Conservation (phyloP, 2,329 filamentous ascomycete genomes). For the Fusarium armeniacum region DNA sequence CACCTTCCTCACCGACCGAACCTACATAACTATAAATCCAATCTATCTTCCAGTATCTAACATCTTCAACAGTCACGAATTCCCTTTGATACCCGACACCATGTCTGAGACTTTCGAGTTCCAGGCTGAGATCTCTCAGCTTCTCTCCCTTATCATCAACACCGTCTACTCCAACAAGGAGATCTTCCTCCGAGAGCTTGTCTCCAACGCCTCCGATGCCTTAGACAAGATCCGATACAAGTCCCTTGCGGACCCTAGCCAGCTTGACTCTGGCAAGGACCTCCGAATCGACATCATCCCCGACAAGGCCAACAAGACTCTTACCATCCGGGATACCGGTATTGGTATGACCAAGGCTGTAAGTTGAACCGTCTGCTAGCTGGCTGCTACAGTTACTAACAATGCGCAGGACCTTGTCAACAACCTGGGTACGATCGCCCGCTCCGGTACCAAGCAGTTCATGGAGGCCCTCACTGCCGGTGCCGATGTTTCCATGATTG, state of each 20-base stretch:
- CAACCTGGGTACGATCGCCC: slow-evolving; percentile 99
- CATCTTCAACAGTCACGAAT: slow-evolving; percentile 47
- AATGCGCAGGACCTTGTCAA: slow-evolving; percentile 88
- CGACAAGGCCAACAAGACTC: slow-evolving; percentile 96
- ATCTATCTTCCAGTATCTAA: slow-evolving; percentile 33
- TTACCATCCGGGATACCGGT: slow-evolving; percentile 97
- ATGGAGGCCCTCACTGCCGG: slow-evolving; percentile 99
- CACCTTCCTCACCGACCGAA: slow-evolving; percentile 20
- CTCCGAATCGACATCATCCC: slow-evolving; percentile 99
- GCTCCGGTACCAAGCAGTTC: slow-evolving; percentile 99
- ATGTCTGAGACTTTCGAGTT: slow-evolving; percentile 99
- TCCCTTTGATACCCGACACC: slow-evolving; percentile 65
- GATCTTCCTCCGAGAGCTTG: slow-evolving; percentile 98
- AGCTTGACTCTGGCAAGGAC: slow-evolving; percentile 98
- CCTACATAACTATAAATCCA: slow-evolving; percentile 14
- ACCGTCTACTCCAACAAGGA: slow-evolving; percentile 99
- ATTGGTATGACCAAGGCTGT: slow-evolving; percentile 99
- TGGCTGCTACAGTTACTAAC: slow-evolving; percentile 7
- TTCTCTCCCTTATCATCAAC: slow-evolving; percentile 99
- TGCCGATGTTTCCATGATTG: slow-evolving; percentile 99
- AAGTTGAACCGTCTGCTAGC: slow-evolving; percentile 61
- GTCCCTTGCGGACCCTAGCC: slow-evolving; percentile 94
- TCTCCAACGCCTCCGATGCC: slow-evolving; percentile 98
- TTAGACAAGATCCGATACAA: slow-evolving; percentile 99
- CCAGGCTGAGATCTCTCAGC: slow-evolving; percentile 99